Evolutionary conservation across 1,139 yeast genomes (phyloP).

Genomic region (Hyphopichia fennica): DNA sequence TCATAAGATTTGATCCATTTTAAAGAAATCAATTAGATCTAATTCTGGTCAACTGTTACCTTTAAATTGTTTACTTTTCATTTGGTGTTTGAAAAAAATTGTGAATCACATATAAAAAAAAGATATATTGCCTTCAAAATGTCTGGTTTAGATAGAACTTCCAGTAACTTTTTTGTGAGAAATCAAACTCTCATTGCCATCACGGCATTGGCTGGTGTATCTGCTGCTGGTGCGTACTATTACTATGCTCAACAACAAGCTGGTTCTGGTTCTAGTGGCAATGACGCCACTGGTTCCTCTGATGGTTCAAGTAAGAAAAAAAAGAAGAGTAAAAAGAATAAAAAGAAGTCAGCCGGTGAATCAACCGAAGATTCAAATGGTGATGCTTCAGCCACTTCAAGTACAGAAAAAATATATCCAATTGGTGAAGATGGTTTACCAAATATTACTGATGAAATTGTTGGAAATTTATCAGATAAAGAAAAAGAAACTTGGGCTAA

Average conservation of each 20-base stretch:
- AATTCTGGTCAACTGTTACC: not conserved
- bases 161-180: constrained; percentile 45
- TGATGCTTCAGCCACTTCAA: constrained; percentile 8
- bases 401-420: constrained; percentile 37
- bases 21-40: not conserved
- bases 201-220: constrained; percentile 61
- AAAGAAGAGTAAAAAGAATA: constrained; percentile 38
- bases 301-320: constrained; percentile 24
- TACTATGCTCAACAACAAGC: constrained; percentile 41
- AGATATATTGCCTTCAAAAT: constrained; percentile 3
- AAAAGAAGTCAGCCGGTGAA: constrained; percentile 17
- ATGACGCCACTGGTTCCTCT: constrained; percentile 10
- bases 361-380: constrained; percentile 9
- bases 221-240: constrained; percentile 62
- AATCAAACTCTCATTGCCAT: constrained; percentile 60
- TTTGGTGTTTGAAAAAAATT: not conserved
- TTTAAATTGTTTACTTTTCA: not conserved
- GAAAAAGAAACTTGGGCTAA: constrained; percentile 71
- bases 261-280: constrained; percentile 5
- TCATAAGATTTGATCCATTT: not conserved
- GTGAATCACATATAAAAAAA: not conserved
- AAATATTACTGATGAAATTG: constrained; percentile 45
- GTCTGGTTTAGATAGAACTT: constrained; percentile 14
- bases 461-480: constrained; percentile 47
- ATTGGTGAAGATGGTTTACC: constrained; percentile 58